Base-by-base conservation (phyloP, 1,139 yeast species). In the Groenewaldozyma sp. region DNA sequence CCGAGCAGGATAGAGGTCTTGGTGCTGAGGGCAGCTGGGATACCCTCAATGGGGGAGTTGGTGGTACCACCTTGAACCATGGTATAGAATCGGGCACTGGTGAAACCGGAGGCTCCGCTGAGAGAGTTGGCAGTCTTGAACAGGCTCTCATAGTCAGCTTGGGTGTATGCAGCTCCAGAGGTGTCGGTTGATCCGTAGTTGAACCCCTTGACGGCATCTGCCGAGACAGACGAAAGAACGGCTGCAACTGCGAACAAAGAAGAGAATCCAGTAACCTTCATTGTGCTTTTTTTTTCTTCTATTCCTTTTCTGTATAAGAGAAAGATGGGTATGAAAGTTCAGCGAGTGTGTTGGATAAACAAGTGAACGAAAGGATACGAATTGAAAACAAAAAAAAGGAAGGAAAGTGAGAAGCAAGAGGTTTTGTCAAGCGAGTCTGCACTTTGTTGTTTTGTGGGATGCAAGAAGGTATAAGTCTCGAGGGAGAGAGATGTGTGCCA, bases 201-300 rank as follows among this genome's bases (percentile, higher is more conserved):
- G 49, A 50, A 50, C 17, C 53, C 53, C 43, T 41, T 39, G 38
- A 36, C n/a, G 28, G 36, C 27, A 21, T 40, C 43, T 24, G 49
- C 44, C 27, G 51, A 70, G 66, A 62, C 77, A 76, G 36, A 79
- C 65, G 91, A 91, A 80, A 45, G 29, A 13, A 44, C 35, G 20
- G 42, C 27, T 32, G 45, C 44, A 80, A 74, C 41, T 81, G 74
- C 48, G 21, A 14, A 9, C 31, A 27, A 27, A 10, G 31, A 27
- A 27, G 31, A 27, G n/a, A 27, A 6, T 10, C 16, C 16, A 6
- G 11, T 10, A 14, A 10, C 7, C 31, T 10, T 27, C 16, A 27
- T 27, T 27, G 6, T 32, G 18, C 16, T 14, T 19, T 20, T 32
- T n/a, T 20, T 24, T n/a, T n/a, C n/a, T n/a, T n/a, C n/a, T n/a